These are phyloP conservation scores for Thalassiosira livingstoniorum DNA, from an alignment of 352 stramenopile genomes.

Conservation along the genomic window DNA sequence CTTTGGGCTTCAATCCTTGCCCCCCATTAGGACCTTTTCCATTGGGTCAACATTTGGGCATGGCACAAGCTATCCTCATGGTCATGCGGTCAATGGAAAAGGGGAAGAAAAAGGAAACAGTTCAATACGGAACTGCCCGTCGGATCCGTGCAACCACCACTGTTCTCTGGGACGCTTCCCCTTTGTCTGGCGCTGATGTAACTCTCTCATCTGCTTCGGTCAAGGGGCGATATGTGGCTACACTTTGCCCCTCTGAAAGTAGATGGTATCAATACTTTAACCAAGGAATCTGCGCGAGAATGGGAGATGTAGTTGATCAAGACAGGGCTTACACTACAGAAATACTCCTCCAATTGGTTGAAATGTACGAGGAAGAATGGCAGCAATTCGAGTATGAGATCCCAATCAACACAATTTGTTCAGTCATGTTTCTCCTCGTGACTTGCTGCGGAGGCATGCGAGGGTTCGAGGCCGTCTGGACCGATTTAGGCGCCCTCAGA, in stretches of 20 bases:
- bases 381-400: not conserved
- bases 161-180: too few species aligned
- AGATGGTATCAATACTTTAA: conserved; percentile 7
- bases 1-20: too few species aligned
- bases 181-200: too few species aligned
- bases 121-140: too few species aligned
- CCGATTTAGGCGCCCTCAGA: conserved; percentile 24
- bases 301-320: conserved; percentile 10
- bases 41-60: too few species aligned
- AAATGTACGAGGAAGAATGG: not conserved
- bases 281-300: not conserved
- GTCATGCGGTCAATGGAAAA: too few species aligned
- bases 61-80: too few species aligned
- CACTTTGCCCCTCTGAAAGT: not conserved
- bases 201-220: not conserved
- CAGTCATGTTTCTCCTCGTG: not conserved
- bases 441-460: conserved; percentile 3
- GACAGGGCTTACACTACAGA: conserved; percentile 14
- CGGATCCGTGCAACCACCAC: too few species aligned
- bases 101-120: too few species aligned
- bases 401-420: not conserved
- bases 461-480: conserved; percentile 28
- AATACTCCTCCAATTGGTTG: not conserved
- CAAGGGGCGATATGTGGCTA: conserved; percentile 7
- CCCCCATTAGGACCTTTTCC: too few species aligned